Conservation (phyloP, 805 yeast genomes). For the Starmerella tilneyi region DNA sequence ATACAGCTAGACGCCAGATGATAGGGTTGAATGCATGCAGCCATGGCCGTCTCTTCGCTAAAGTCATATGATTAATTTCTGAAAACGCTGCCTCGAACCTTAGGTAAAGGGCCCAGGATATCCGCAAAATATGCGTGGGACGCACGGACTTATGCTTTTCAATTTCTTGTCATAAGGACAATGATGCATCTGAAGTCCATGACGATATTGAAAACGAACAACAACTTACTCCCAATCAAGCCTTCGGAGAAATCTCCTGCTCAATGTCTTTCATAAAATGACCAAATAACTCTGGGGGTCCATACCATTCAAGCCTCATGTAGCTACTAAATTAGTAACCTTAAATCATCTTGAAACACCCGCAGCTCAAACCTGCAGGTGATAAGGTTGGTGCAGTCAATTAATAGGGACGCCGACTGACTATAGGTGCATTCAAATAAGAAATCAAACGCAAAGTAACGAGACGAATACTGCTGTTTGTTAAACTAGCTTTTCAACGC, state of each 20-base stretch:
- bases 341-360: not conserved
- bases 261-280: no score
- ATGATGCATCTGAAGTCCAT: not conserved
- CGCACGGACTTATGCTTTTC: not conserved
- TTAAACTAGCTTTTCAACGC: no score
- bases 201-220: not conserved
- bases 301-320: no score
- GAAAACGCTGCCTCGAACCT: conserved; percentile 1
- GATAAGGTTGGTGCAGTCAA: conserved; percentile 7
- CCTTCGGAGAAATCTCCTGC: no score
- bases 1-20: not conserved
- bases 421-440: no score
- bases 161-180: not conserved
- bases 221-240: no score
- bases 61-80: not conserved
- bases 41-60: conserved; percentile 1
- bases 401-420: no score
- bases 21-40: conserved; percentile 2
- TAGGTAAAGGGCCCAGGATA: no score
- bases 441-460: no score
- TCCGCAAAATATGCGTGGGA: not conserved
- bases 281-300: no score
- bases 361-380: not conserved
- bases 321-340: not conserved
- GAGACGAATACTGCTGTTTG: no score